Evolutionary conservation across 1,284 basidiomycete species (phyloP), one percentile per base, ranked within the genome.

Genomic region (Crepidotus sp.): DNA sequence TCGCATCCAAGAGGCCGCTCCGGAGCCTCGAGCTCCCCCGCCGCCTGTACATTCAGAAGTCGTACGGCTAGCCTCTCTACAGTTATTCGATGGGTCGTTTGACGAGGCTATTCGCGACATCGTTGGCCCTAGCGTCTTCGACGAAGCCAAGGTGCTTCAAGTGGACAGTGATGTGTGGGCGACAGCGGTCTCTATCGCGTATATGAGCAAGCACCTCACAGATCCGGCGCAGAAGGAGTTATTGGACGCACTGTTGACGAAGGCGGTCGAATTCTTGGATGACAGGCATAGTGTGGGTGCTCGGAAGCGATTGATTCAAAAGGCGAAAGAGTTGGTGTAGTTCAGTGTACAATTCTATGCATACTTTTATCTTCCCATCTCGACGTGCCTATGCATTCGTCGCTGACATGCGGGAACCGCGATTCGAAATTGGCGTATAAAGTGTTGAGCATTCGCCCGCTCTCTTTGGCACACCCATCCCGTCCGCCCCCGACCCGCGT

Each of bases 11-110:
- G 30, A 25, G 17, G 41, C 46, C 7, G 43, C 36, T 3, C 43
- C 36, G 4, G 48, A 45, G n/a, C 40, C 51, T 7, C 46, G 21
- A 5, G 34, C 50, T 5, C 46, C 50, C 13, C 47, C 51, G 27
- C 54, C 55, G 18, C 45, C 49, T 29, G 45, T 56, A 6, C 21
- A 46, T 3, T 48, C 51, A 17, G 53, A 60, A 11, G 61, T 69
- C 3, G 51, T 66, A 14, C 45, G 59, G 3, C 55, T 77, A 15
- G 52, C 70, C 13, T 51, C 47, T 8, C 42, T 70, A 13, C 72
- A 75, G 60, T 43, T 48, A 1, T 63, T 64, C 18, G 68, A 76
- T 36, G 76, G 77, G 0, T 74, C 72, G 0, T 77, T 73, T 54
- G 52, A 58, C 9, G 45, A 52, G 0, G 32, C 40, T 7, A 46